Base-by-base conservation (phyloP, 768 basidiomycete genomes). In the Lanmaoa pseudosensibilis region DNA sequence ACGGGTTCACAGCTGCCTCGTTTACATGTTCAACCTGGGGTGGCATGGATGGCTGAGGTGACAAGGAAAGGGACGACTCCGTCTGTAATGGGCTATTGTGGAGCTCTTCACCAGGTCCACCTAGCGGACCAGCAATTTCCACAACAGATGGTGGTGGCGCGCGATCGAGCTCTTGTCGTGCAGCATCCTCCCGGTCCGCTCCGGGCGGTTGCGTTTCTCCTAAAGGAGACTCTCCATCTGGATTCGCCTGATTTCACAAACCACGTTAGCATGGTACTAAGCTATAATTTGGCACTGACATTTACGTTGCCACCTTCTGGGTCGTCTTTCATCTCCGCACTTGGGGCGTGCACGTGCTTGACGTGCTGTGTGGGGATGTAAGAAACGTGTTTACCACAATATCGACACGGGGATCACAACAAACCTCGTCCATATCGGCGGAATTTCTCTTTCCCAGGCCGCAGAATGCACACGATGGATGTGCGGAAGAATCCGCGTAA, bases 401-500 rank as follows among this genome's bases (percentile, higher is more conserved):
- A 4, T 5, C 16, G 4, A 9, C 50, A 19, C 19, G 30, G 7
- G 4, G 33, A 44, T 30, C 5, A 44, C 27, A 7, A 66, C 65
- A 16, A 40, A 69, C 68, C 59, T 69, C 61, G 5, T 56, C 52
- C 56, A 69, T 58, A 7, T 64, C 64, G 9, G 25, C 40, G 30
- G 38, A 2, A 38, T 55, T 56, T 39, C 52, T 63, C 48, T 40
- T 59, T 3, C 69, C 59, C 21, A 61, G 16, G 5, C 61, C 59
- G 32, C 69, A 70, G 39, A 55, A 34, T 2, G 27, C 27, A 45
- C 68, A 69, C 12, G 64, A 55, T 15, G 64, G 65, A 15, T 69
- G 69, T 15, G 50, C 50, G 18, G 62, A 15, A 23, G 60, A 67
- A 5, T 64, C 67, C 18, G 61, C 40, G 13, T 68, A 70, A 43